phyloP scores from a whole-genome alignment of 306 rosid genomes.

The Medicago ruthenica region DNA sequence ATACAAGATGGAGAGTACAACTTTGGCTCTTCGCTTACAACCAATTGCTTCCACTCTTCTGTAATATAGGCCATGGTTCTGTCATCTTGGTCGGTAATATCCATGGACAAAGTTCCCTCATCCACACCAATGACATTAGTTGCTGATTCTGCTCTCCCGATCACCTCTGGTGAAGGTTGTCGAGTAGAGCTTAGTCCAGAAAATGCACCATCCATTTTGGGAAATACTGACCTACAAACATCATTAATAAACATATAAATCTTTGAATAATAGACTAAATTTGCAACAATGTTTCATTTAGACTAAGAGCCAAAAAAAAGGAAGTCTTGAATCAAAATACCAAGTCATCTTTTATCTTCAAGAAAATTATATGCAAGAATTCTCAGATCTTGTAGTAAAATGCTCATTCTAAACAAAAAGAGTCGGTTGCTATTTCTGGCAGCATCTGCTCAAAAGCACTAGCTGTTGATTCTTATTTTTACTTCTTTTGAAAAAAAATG shows the following conservation, averaged over 20 bases:
- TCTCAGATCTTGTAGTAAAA: conserved; percentile 22
- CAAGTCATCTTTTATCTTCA: conserved; percentile 27
- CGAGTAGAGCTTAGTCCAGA: conserved; percentile 49
- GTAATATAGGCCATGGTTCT: conserved; percentile 54
- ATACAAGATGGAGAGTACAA: conserved; percentile 53
- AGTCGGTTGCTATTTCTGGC: conserved; percentile 15
- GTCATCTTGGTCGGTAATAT: conserved; percentile 45
- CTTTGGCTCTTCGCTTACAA: conserved; percentile 61
- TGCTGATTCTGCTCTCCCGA: conserved; percentile 41
- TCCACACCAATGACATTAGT: conserved; percentile 31
- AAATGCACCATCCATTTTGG: conserved; percentile 46
- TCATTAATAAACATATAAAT: conserved; percentile 27
- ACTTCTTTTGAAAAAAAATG: not conserved
- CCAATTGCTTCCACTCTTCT: conserved; percentile 83
- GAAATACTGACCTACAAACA: conserved; percentile 56
- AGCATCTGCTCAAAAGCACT: conserved; percentile 23
- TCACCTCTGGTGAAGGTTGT: conserved; percentile 45
- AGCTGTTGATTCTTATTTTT: conserved; percentile 11
- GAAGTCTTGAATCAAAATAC: conserved; percentile 18
- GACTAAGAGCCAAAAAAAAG: conserved; percentile 26
- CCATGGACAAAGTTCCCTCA: conserved; percentile 33
- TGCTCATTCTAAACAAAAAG: conserved; percentile 8
- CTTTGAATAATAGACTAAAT: conserved; percentile 24
- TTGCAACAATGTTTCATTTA: conserved; percentile 30
- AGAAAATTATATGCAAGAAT: conserved; percentile 27